Percentiles rank a stretch among this genome's conserved stretches.
These are phyloP conservation scores for Rhododendron simsii DNA, from an alignment of 148 eudicot genomes.

Conservation along the genomic window DNA sequence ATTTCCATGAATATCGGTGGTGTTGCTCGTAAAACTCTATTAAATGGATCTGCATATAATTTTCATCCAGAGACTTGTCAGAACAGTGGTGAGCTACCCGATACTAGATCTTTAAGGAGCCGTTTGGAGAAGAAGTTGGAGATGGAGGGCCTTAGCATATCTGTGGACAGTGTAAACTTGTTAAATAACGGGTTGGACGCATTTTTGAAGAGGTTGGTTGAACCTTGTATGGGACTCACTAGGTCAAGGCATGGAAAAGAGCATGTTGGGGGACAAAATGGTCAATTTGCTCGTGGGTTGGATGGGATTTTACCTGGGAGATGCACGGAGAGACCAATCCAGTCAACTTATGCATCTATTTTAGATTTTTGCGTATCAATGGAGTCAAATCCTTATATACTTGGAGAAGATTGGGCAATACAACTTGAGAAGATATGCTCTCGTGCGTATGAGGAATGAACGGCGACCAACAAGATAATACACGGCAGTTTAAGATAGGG, in stretches of 20 bases:
- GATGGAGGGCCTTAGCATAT: slow-evolving; percentile 33
- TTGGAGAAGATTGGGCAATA: slow-evolving; percentile 44
- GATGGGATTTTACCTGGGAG: slow-evolving; percentile 17
- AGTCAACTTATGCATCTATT: slow-evolving; percentile 15
- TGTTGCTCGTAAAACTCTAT: slow-evolving; percentile 18
- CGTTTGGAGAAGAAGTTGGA: slow-evolving; percentile 41
- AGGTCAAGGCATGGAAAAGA: slow-evolving; percentile 19
- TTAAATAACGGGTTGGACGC: slow-evolving; percentile 42
- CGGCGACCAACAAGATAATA: neutral
- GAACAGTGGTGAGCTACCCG: slow-evolving; percentile 38
- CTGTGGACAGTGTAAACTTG: slow-evolving; percentile 35
- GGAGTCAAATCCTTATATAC: slow-evolving; percentile 40
- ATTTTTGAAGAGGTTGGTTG: slow-evolving; percentile 44
- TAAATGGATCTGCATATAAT: neutral
- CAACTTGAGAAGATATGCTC: slow-evolving; percentile 42
- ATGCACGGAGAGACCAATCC: slow-evolving; percentile 13
- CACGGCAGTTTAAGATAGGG: neutral
- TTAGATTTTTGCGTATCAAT: slow-evolving; percentile 44
- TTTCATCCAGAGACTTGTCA: slow-evolving; percentile 25
- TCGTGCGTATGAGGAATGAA: slow-evolving; percentile 21
- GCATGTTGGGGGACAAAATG: slow-evolving; percentile 9
- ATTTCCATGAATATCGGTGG: slow-evolving; percentile 28
- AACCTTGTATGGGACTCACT: slow-evolving; percentile 41
- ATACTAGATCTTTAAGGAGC: slow-evolving; percentile 29
- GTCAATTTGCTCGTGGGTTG: slow-evolving; percentile 1